Conservation (phyloP, 73 alveolate genomes). For the Paraurostyla sp. region DNA sequence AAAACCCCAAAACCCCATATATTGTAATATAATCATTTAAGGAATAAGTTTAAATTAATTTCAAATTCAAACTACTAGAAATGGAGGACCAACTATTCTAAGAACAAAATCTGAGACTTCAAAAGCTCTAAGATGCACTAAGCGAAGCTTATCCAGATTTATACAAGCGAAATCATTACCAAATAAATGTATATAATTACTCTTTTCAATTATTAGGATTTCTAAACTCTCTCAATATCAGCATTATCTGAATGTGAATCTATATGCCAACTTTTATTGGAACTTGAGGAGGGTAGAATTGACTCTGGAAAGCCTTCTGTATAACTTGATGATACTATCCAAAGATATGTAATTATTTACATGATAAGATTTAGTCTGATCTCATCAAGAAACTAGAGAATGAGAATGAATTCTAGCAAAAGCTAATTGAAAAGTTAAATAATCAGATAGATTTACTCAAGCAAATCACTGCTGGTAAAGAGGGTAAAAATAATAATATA, state of each 20-base stretch:
- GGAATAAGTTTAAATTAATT: neutral
- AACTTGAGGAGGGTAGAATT: constrained; percentile 8
- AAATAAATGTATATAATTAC: neutral
- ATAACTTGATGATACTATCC: neutral
- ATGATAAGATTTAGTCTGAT: neutral
- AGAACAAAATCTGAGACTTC: neutral
- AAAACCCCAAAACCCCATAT: constrained; percentile 50
- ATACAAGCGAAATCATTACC: neutral
- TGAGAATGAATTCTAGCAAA: constrained; percentile 10
- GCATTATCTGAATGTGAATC: constrained; percentile 38
- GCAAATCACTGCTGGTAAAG: neutral
- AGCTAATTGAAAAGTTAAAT: neutral
- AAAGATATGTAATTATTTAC: neutral
- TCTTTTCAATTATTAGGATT: neutral
- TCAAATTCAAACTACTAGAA: neutral
- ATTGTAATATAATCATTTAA: neutral
- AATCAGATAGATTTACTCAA: constrained; percentile 8
- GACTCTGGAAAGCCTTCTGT: neutral
- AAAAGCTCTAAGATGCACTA: constrained; percentile 29
- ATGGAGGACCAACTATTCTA: neutral
- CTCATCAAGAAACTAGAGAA: constrained; percentile 27
- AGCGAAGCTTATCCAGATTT: constrained; percentile 38
- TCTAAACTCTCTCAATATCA: neutral
- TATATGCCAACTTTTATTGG: constrained; percentile 13
- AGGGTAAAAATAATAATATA: neutral